Evolutionary conservation across 495 filamentous ascomycete genomes (phyloP).

Genomic region (Daldinia loculata): DNA sequence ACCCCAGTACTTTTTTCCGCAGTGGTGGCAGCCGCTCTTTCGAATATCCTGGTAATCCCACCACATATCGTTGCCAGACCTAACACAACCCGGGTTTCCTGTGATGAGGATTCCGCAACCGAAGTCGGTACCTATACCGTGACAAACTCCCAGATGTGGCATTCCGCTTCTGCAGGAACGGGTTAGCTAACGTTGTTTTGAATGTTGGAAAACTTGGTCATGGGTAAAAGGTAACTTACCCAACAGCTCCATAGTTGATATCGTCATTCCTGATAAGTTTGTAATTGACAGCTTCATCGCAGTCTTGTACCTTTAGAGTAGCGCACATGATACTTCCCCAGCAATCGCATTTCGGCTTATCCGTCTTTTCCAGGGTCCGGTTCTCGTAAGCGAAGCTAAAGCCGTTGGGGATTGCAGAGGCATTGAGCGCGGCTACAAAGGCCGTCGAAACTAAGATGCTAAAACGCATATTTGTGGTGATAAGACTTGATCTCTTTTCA

Average conservation of each 20-base stretch:
- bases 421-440: neutral
- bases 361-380: neutral
- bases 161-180: constrained; percentile 14
- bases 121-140: constrained; percentile 25
- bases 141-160: constrained; percentile 24
- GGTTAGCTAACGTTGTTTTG: neutral
- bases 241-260: constrained; percentile 19
- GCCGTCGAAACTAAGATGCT: neutral
- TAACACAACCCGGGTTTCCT: constrained; percentile 6
- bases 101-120: constrained; percentile 31
- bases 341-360: constrained; percentile 12
- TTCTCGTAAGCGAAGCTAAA: neutral
- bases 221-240: constrained; percentile 7
- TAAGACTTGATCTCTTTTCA: neutral
- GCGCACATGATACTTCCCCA: constrained; percentile 33
- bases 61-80: constrained; percentile 36
- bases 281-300: constrained; percentile 17
- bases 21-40: constrained; percentile 19
- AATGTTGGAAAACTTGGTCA: neutral
- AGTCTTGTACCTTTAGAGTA: constrained; percentile 13
- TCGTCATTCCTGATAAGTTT: constrained; percentile 22
- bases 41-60: constrained; percentile 37
- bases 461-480: constrained; percentile 20
- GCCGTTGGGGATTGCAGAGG: neutral
- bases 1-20: constrained; percentile 27